A percentile compares a stretch with the other conserved stretches of the same genome.
Conservation (phyloP, 164 flowering plant species). For the Kingdonia uniflora region DNA sequence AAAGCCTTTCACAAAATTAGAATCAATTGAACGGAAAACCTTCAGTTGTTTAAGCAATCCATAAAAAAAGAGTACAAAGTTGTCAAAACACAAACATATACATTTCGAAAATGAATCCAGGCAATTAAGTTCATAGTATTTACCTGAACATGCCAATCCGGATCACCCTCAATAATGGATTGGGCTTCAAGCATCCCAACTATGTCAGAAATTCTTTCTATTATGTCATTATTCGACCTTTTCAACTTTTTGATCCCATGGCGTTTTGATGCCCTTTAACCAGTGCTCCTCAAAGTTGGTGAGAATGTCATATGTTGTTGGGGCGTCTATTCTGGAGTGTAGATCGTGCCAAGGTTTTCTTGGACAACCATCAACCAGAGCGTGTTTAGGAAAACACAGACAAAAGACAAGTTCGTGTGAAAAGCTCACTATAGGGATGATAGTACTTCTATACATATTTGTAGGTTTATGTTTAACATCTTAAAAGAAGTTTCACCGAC, state of each 20-base stretch:
- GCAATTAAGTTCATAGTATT: neutral
- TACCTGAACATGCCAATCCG: constrained; percentile 98
- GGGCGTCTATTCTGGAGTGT: constrained; percentile 83
- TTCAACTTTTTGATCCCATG: constrained; percentile 62
- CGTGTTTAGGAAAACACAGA: constrained; percentile 28
- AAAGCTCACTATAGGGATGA: no score
- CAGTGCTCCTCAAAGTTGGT: constrained; percentile 91
- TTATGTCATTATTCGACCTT: constrained; percentile 57
- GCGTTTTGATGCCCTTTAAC: constrained; percentile 70
- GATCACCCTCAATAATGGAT: constrained; percentile 41
- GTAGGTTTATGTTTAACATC: no score
- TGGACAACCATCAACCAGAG: constrained; percentile 52
- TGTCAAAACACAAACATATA: neutral
- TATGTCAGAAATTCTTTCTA: constrained; percentile 79
- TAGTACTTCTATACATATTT: no score
- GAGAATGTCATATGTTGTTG: constrained; percentile 90
- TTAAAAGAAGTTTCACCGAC: no score
- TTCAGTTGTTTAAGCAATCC: constrained; percentile 16
- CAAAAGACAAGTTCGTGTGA: neutral
- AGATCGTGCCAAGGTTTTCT: constrained; percentile 99
- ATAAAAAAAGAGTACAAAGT: neutral
- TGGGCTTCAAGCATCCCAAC: constrained; percentile 43
- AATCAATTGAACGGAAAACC: constrained; percentile 95
- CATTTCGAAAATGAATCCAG: neutral
- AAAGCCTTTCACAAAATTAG: constrained; percentile 79